These are phyloP conservation scores for Magnusiomyces fungicola DNA, from an alignment of 1,139 yeast genomes.

Conservation along the genomic window DNA sequence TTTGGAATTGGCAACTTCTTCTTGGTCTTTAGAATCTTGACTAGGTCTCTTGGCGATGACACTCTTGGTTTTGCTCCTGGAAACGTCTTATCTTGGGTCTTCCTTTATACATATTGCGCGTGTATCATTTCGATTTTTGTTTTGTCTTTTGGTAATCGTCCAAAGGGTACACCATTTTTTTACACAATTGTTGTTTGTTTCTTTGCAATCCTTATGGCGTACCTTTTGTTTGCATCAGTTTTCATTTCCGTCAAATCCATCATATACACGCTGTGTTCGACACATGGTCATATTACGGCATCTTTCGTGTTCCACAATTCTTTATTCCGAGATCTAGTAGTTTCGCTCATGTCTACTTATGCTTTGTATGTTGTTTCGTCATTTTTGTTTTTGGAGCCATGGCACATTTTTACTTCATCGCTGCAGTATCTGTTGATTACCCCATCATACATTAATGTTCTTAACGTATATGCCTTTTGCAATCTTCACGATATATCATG, in stretches of 20 bases:
- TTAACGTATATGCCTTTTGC: constrained; percentile 76
- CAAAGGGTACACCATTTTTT: constrained; percentile 80
- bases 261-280: constrained; percentile 35
- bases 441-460: constrained; percentile 83
- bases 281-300: constrained; percentile 41
- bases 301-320: constrained; percentile 50
- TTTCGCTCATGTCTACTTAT: constrained; percentile 81
- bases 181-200: constrained; percentile 78
- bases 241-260: constrained; percentile 75
- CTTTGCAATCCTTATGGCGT: constrained; percentile 87
- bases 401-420: constrained; percentile 88
- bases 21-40: constrained; percentile 66
- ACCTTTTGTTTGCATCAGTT: constrained; percentile 85
- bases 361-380: constrained; percentile 73
- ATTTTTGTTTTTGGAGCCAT: constrained; percentile 77
- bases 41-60: constrained; percentile 55
- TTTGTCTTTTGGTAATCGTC: constrained; percentile 87
- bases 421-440: constrained; percentile 78
- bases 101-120: constrained; percentile 83
- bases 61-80: constrained; percentile 61
- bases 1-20: constrained; percentile 72
- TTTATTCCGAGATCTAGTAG: constrained; percentile 74
- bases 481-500: constrained; percentile 95
- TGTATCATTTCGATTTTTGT: constrained; percentile 89
- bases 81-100: constrained; percentile 65